Conservation (phyloP, 106 monocot species). For the Platanthera zijinensis region DNA sequence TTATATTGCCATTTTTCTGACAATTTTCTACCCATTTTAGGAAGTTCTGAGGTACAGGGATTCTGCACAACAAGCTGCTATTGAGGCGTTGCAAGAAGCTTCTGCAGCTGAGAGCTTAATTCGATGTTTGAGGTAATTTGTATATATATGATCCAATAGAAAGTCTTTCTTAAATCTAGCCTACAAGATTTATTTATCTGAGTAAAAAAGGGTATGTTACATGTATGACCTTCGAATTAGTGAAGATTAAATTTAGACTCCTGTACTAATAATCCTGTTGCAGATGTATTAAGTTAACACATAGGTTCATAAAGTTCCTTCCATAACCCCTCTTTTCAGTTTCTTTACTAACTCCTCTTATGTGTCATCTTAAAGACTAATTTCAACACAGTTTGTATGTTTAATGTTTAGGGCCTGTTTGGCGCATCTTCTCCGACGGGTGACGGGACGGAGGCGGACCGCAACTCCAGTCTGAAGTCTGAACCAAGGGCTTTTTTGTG, state of each 20-base stretch:
- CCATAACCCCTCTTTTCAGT: background rate
- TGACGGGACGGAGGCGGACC: too few species aligned
- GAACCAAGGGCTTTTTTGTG: too few species aligned
- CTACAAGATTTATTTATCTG: background rate
- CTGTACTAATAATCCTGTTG: background rate
- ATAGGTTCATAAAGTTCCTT: background rate
- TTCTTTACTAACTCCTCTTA: background rate
- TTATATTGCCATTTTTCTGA: background rate
- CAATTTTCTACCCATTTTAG: constrained; percentile 12
- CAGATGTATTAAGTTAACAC: background rate
- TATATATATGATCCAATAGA: background rate
- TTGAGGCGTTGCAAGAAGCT: constrained; percentile 57
- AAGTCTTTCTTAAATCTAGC: background rate
- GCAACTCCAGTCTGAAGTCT: too few species aligned
- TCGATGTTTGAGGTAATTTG: constrained; percentile 43
- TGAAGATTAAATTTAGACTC: background rate
- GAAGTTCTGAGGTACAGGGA: constrained; percentile 40
- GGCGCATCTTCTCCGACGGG: too few species aligned
- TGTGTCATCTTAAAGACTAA: background rate
- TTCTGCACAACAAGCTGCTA: constrained; percentile 48
- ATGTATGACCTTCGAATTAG: background rate
- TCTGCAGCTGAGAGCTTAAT: constrained; percentile 56
- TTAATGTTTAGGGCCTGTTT: background rate
- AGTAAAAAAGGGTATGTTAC: background rate
- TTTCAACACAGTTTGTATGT: background rate